Evolutionary conservation across 2,329 filamentous ascomycete genomes (phyloP).

Genomic region (Diaporthe sp.): DNA sequence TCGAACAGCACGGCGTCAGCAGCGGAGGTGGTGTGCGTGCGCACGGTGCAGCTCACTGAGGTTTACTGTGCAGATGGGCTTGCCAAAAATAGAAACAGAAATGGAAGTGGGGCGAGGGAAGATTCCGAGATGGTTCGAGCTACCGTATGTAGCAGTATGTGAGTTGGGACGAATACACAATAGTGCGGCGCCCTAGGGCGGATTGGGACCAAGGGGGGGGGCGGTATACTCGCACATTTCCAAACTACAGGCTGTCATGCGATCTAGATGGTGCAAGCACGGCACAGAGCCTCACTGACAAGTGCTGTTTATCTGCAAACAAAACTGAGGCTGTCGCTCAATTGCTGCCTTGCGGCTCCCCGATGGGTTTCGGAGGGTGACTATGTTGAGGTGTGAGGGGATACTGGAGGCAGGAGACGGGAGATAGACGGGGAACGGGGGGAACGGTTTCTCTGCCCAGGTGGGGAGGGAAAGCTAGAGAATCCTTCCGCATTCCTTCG

Average conservation of each 20-base stretch:
- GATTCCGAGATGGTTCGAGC: slow-evolving; percentile 28
- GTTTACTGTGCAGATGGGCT: not conserved
- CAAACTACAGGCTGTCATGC: not conserved
- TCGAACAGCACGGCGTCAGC: slow-evolving; percentile 12
- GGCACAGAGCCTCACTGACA: not conserved
- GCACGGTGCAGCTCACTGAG: not conserved
- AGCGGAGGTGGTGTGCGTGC: not conserved
- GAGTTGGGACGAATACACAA: not conserved
- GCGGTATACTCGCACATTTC: not conserved
- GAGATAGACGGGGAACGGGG: not conserved
- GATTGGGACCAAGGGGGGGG: not conserved
- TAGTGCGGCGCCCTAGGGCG: not conserved
- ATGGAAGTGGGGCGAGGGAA: not conserved
- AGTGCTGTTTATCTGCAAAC: not conserved
- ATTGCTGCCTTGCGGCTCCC: not conserved
- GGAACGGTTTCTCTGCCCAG: not conserved
- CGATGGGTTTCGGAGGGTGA: not conserved
- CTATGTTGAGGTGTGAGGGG: not conserved
- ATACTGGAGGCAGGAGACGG: not conserved
- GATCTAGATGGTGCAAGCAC: not conserved
- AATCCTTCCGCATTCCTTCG: slow-evolving; percentile 40
- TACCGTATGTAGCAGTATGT: not conserved
- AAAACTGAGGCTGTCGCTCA: not conserved
- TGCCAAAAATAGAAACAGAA: slow-evolving; percentile 32
- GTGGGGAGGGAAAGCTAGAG: slow-evolving; percentile 22